phyloP scores from a whole-genome alignment of 169 alveolate genomes.

The Hepatocystis sp. region DNA sequence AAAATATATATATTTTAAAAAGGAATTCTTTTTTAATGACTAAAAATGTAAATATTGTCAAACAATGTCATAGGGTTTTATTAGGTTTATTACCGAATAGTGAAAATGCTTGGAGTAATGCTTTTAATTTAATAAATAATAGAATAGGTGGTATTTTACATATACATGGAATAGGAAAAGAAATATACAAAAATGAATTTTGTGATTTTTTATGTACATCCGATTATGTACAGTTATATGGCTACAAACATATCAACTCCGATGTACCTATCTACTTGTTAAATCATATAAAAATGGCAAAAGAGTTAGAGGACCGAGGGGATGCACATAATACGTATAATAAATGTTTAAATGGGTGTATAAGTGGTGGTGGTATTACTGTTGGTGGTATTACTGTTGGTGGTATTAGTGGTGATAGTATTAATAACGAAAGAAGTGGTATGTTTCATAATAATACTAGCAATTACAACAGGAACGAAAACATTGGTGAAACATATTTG shows the following conservation, averaged over 20 bases:
- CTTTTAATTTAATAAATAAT: constrained; percentile 75
- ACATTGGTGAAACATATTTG: background rate
- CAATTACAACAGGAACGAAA: background rate
- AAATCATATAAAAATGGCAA: background rate
- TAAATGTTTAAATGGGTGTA: too few relatives aligned
- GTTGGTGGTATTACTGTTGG: too few relatives aligned
- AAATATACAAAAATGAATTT: constrained; percentile 3
- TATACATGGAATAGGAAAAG: constrained; percentile 76
- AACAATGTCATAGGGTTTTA: constrained; percentile 71
- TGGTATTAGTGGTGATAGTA: too few relatives aligned
- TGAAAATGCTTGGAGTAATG: constrained; percentile 81
- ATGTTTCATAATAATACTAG: too few relatives aligned
- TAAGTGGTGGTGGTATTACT: too few relatives aligned
- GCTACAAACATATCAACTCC: background rate
- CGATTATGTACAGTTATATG: constrained; percentile 3
- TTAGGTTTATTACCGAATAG: constrained; percentile 85
- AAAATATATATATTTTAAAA: constrained; percentile 11
- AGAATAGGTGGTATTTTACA: constrained; percentile 81
- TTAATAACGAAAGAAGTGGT: too few relatives aligned
- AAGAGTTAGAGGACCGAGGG: too few relatives aligned
- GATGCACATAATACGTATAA: too few relatives aligned
- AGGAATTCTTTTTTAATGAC: constrained; percentile 27
- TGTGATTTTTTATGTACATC: constrained; percentile 1
- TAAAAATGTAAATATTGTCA: constrained; percentile 76
- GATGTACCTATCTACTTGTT: background rate